phyloP scores from a whole-genome alignment of 176 grass and related monocot species.

The Coix lacrymajobi region DNA sequence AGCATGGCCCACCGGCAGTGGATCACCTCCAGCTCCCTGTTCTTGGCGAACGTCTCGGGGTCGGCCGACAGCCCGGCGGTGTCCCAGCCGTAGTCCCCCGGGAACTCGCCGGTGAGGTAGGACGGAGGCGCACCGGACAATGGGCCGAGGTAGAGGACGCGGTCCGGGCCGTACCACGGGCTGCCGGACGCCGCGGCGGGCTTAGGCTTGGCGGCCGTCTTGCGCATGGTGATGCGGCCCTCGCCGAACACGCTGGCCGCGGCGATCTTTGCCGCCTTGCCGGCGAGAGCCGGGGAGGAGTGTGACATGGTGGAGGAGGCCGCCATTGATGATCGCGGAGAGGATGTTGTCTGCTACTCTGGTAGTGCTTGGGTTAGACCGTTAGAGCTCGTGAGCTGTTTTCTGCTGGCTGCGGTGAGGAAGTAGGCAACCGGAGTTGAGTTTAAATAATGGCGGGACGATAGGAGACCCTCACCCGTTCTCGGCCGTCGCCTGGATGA shows the following conservation, averaged over 20 bases:
- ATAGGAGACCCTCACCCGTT: not conserved
- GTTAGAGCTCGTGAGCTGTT: not conserved
- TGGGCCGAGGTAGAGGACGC: slow-evolving; percentile 40
- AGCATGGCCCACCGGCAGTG: slow-evolving; percentile 64
- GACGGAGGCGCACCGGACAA: slow-evolving; percentile 40
- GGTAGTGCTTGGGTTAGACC: not conserved
- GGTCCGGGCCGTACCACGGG: slow-evolving; percentile 33
- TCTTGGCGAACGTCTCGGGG: slow-evolving; percentile 59
- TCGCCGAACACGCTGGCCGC: slow-evolving; percentile 31
- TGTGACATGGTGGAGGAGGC: slow-evolving; percentile 29
- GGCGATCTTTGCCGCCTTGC: not conserved
- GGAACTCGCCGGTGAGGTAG: slow-evolving; percentile 50
- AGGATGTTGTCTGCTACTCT: not conserved
- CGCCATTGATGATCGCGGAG: slow-evolving; percentile 8
- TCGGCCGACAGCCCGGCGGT: slow-evolving; percentile 36
- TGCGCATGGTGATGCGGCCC: slow-evolving; percentile 43
- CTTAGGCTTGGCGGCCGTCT: slow-evolving; percentile 25
- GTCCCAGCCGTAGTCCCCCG: slow-evolving; percentile 53
- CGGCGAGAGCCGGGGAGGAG: slow-evolving; percentile 14
- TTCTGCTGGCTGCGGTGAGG: not conserved
- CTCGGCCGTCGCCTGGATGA: not conserved
- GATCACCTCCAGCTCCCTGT: slow-evolving; percentile 54
- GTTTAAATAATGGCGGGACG: slow-evolving; percentile 28
- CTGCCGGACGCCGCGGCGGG: not conserved
- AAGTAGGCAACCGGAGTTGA: not conserved